A percentile compares a stretch with the other conserved stretches of the same genome.
These are phyloP conservation scores for Nakataea oryzae DNA, from an alignment of 2,329 filamentous ascomycete genomes.

Conservation along the genomic window DNA sequence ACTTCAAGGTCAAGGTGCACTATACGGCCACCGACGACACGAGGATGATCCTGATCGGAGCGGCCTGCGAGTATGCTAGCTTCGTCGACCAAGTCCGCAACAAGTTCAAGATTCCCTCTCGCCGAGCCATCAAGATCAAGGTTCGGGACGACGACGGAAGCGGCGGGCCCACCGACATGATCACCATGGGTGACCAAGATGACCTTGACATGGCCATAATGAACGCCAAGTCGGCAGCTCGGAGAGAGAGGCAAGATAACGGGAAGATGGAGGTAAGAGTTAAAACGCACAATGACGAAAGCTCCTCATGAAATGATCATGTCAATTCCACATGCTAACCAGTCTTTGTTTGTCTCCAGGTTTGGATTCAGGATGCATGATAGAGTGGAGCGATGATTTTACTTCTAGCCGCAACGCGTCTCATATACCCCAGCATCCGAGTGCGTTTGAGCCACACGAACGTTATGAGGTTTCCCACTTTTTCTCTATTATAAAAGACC, in stretches of 20 bases:
- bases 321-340: neutral
- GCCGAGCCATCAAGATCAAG: constrained; percentile 77
- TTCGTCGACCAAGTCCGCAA: constrained; percentile 68
- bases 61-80: constrained; percentile 63
- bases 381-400: constrained; percentile 2
- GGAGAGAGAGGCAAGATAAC: constrained; percentile 67
- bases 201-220: constrained; percentile 83
- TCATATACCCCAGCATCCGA: constrained; percentile 3
- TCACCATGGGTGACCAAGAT: constrained; percentile 93
- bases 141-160: constrained; percentile 68
- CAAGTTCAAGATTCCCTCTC: constrained; percentile 62
- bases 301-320: neutral
- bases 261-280: constrained; percentile 86
- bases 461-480: neutral
- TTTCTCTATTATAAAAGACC: neutral
- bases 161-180: constrained; percentile 64
- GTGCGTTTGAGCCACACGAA: constrained; percentile 2
- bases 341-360: neutral
- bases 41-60: constrained; percentile 79
- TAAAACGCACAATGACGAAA: neutral
- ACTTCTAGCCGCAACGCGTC: neutral
- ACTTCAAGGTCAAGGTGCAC: constrained; percentile 88
- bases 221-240: constrained; percentile 55
- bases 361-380: constrained; percentile 4
- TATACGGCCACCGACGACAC: constrained; percentile 66